A percentile compares a stretch with the other conserved stretches of the same genome.
Conservation (phyloP, 306 rosid genomes). For the Citrullus colocynthis region DNA sequence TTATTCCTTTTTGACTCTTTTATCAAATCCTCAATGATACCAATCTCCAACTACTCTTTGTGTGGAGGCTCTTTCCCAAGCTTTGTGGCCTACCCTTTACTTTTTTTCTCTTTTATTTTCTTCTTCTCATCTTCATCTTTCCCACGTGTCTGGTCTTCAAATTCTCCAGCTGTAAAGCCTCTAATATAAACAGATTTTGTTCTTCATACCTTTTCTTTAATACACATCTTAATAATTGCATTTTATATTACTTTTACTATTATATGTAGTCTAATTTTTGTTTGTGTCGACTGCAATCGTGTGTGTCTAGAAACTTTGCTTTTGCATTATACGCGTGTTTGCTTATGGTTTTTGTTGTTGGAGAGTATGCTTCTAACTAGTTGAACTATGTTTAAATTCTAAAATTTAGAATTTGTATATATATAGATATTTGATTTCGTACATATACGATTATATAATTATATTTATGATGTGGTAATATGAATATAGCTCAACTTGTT, state of each 20-base stretch:
- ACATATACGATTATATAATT: too few species aligned
- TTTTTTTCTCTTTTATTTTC: neutral
- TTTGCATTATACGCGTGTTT: neutral
- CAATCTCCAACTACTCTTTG: neutral
- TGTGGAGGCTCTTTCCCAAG: neutral
- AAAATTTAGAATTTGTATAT: too few species aligned
- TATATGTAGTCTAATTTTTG: neutral
- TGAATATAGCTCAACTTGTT: too few species aligned
- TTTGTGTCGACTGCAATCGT: neutral
- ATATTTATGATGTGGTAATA: too few species aligned
- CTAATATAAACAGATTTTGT: neutral
- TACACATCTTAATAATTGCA: neutral
- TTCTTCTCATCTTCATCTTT: neutral
- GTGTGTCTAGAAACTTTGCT: neutral
- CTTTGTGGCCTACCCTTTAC: neutral
- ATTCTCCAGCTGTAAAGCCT: conserved; percentile 3
- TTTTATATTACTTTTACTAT: neutral
- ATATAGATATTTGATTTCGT: too few species aligned
- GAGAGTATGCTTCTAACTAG: too few species aligned
- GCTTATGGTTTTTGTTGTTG: too few species aligned
- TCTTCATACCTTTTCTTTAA: neutral
- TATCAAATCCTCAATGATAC: neutral
- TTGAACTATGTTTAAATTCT: too few species aligned
- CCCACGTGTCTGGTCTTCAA: conserved; percentile 6
- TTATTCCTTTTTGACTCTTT: neutral